A percentile compares a stretch with the other conserved stretches of the same genome.
Evolutionary conservation across 1,284 basidiomycete genomes (phyloP).

Genomic region (Austroboletus rostrupii): DNA sequence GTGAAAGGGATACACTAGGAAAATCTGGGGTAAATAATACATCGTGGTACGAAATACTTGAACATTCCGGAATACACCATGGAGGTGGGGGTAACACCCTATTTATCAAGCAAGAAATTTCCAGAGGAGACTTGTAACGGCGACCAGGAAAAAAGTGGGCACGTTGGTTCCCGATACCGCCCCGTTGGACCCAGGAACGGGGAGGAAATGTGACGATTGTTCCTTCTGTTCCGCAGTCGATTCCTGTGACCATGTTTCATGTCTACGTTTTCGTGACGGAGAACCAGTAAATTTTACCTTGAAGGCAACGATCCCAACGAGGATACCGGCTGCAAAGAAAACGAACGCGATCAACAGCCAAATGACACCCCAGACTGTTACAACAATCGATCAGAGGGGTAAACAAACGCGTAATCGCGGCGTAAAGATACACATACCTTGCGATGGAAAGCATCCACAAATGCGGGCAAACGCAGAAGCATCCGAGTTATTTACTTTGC

Average conservation of each 20-base stretch:
- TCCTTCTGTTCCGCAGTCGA: conserved; percentile 49
- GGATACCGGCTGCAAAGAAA: conserved; percentile 80
- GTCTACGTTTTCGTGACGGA: too few relatives aligned
- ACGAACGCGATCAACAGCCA: conserved; percentile 82
- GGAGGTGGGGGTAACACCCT: background rate
- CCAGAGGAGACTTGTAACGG: conserved; percentile 23
- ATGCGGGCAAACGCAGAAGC: conserved; percentile 86
- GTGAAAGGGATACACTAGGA: background rate
- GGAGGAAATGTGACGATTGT: conserved; percentile 55
- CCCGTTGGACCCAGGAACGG: conserved; percentile 53
- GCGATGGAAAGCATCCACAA: conserved; percentile 77
- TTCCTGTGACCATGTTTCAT: conserved; percentile 38
- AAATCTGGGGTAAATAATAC: conserved; percentile 2
- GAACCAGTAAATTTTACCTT: conserved; percentile 48
- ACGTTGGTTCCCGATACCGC: conserved; percentile 24
- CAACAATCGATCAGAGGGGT: background rate
- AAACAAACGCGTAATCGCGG: too few relatives aligned
- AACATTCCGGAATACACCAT: too few relatives aligned
- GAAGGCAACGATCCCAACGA: conserved; percentile 85
- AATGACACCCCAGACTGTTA: conserved; percentile 80
- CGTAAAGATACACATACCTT: too few relatives aligned
- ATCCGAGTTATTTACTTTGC: conserved; percentile 91
- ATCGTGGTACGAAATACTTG: background rate
- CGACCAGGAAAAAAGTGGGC: conserved; percentile 20
- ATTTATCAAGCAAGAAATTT: conserved; percentile 20